A percentile compares a stretch with the other conserved stretches of the same genome.
These are phyloP conservation scores for Adansonia madagascariensis DNA, from an alignment of 441 rosid genomes.

Conservation along the genomic window DNA sequence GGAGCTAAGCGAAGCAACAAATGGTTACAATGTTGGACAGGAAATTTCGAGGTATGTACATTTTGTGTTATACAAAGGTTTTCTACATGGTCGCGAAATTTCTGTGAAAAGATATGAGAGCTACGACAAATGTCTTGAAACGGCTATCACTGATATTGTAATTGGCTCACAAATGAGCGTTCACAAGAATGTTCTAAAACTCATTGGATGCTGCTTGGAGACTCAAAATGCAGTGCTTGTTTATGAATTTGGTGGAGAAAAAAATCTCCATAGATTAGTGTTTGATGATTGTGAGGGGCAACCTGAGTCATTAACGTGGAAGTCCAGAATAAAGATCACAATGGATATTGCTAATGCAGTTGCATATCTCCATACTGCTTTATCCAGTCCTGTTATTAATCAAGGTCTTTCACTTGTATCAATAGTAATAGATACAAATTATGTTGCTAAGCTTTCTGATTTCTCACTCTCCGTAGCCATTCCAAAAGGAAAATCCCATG, in stretches of 20 bases:
- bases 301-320: slow-evolving; percentile 14
- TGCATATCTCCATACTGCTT: slow-evolving; percentile 46
- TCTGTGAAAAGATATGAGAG: slow-evolving; percentile 13
- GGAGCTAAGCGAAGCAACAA: slow-evolving; percentile 37
- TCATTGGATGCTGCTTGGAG: slow-evolving; percentile 51
- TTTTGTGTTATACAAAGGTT: slow-evolving; percentile 16
- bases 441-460: slow-evolving; percentile 40
- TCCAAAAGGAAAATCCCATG: slow-evolving; percentile 41
- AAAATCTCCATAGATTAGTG: slow-evolving; percentile 30
- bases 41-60: not conserved
- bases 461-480: slow-evolving; percentile 38
- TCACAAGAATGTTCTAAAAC: slow-evolving; percentile 43
- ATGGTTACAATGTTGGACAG: slow-evolving; percentile 27
- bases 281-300: not conserved
- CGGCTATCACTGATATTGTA: slow-evolving; percentile 35
- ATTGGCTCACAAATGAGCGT: slow-evolving; percentile 40
- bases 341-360: slow-evolving; percentile 32
- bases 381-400: slow-evolving; percentile 42
- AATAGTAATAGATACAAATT: slow-evolving; percentile 33
- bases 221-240: slow-evolving; percentile 37
- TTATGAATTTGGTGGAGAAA: slow-evolving; percentile 34
- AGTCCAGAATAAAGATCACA: slow-evolving; percentile 17
- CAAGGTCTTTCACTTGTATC: slow-evolving; percentile 31
- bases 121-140: slow-evolving; percentile 20
- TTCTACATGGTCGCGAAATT: not conserved